Evolutionary conservation across 2,329 filamentous ascomycete species (phyloP), one percentile per base, ranked within the genome.

Genomic region (Amauroascus niger): DNA sequence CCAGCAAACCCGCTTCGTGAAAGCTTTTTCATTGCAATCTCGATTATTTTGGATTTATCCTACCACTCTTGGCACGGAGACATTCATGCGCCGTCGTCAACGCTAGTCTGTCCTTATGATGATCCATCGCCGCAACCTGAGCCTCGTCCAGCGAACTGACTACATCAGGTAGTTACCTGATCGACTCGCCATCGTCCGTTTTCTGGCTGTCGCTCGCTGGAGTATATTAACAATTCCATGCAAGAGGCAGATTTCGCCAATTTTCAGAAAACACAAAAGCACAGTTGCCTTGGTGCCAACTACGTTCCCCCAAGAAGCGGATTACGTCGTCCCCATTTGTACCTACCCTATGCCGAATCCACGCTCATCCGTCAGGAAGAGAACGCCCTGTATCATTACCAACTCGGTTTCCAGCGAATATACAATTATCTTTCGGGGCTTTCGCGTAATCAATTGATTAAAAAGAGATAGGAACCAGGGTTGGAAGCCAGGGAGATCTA

Each of bases 401-500:
- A 28, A 35, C 51, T 43, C 51, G 33, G 11, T 28, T 18, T 20
- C 43, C 18, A 24, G 48, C 24, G 41, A 46, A 41, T 53, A 13
- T 30, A 13, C 32, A 1, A 9, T 49, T 6, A 9, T 13, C 13
- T 22, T 6, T 49, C 35, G 22, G 11, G 14, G 7, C 24, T 48
- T 39, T 18, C 14, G 14, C 33, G 11, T 26, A n/a, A n/a, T 14
- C 46, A 49, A 39, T 43, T 51, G 49, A 26, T 33, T 32, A 32
- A n/a, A 44, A 28, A 26, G 22, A 32, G 20, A 6, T 26, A 48
- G 11, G 6, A 48, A 35, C 6, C 14, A 20, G 14, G n/a, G 8
- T 13, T 3, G 13, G n/a, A 16, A 9, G 14, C 13, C 30, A 48
- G 45, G 14, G 41, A 22, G 30, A 47, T 57, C 59, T 58, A 67